phyloP scores from a whole-genome alignment of 352 stramenopile species.

The Phytophthora niederhauseri region DNA sequence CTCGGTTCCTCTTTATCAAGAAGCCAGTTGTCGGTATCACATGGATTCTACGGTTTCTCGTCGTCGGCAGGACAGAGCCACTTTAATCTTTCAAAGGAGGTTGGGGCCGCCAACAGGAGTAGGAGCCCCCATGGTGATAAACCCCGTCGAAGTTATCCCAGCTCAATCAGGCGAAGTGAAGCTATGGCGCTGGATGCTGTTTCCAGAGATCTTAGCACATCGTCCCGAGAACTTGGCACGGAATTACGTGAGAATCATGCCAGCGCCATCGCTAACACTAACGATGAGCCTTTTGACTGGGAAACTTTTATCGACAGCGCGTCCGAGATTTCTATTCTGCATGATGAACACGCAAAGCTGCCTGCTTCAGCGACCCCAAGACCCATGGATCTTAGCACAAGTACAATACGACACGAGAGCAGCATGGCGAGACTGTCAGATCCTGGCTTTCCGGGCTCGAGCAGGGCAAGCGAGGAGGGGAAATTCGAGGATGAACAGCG shows the following conservation, averaged over 20 bases:
- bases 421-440: conserved; percentile 17
- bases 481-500: conserved; percentile 18
- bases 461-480: neutral
- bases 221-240: conserved; percentile 17
- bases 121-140: neutral
- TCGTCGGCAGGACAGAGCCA: conserved; percentile 15
- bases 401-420: conserved; percentile 30
- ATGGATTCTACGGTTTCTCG: conserved; percentile 27
- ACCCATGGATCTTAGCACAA: conserved; percentile 29
- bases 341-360: conserved; percentile 27
- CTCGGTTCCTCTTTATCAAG: conserved; percentile 59
- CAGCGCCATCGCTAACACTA: conserved; percentile 9
- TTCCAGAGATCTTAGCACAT: conserved; percentile 25
- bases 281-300: conserved; percentile 55
- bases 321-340: conserved; percentile 41
- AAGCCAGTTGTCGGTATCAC: conserved; percentile 59
- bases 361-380: conserved; percentile 14
- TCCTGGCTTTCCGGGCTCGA: neutral
- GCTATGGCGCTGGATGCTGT: conserved; percentile 28
- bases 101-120: conserved; percentile 14
- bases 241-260: conserved; percentile 16
- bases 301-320: conserved; percentile 67
- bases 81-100: conserved; percentile 27
- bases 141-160: conserved; percentile 12
- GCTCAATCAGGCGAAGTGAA: conserved; percentile 19